A percentile compares a stretch with the other conserved stretches of the same genome.
phyloP scores from a whole-genome alignment of 2,329 filamentous ascomycete species.

The Penicillium decumbens region DNA sequence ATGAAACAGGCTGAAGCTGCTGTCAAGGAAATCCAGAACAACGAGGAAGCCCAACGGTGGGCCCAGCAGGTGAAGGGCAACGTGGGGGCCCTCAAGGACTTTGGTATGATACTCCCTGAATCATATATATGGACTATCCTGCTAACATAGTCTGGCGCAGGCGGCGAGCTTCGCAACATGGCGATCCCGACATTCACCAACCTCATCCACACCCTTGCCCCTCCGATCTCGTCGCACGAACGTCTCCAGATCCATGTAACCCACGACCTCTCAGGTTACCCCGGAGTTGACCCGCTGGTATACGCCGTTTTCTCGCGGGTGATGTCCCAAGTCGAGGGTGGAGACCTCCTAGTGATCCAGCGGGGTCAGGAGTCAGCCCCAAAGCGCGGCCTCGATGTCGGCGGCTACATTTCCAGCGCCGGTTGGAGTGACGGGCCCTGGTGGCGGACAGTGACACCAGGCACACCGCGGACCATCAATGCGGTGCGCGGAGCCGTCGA shows the following conservation, averaged over 20 bases:
- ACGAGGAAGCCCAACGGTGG: conserved; percentile 95
- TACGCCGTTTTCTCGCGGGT: conserved; percentile 88
- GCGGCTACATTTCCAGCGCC: conserved; percentile 40
- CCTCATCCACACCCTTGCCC: conserved; percentile 89
- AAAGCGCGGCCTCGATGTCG: conserved; percentile 54
- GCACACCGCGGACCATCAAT: conserved; percentile 68
- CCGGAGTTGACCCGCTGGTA: conserved; percentile 86
- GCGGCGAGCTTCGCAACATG: conserved; percentile 77
- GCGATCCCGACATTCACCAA: conserved; percentile 93
- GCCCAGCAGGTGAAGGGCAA: conserved; percentile 90
- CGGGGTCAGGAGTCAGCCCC: conserved; percentile 79
- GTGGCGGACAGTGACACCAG: conserved; percentile 66
- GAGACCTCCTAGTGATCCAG: conserved; percentile 89
- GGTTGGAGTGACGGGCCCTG: conserved; percentile 91
- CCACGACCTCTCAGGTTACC: conserved; percentile 91
- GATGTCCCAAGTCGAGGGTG: conserved; percentile 98
- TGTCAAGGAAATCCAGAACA: conserved; percentile 91
- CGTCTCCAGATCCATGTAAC: conserved; percentile 95
- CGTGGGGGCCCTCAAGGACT: conserved; percentile 68
- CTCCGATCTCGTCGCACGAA: conserved; percentile 94
- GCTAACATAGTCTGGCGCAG: conserved; percentile 45
- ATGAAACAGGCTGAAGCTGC: conserved; percentile 89
- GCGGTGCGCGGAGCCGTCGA: conserved; percentile 75
- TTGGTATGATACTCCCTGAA: conserved; percentile 52
- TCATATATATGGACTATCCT: background rate